A percentile compares a stretch with the other conserved stretches of the same genome.
phyloP scores from a whole-genome alignment of 495 filamentous ascomycete genomes.

The Xylaria venustula region DNA sequence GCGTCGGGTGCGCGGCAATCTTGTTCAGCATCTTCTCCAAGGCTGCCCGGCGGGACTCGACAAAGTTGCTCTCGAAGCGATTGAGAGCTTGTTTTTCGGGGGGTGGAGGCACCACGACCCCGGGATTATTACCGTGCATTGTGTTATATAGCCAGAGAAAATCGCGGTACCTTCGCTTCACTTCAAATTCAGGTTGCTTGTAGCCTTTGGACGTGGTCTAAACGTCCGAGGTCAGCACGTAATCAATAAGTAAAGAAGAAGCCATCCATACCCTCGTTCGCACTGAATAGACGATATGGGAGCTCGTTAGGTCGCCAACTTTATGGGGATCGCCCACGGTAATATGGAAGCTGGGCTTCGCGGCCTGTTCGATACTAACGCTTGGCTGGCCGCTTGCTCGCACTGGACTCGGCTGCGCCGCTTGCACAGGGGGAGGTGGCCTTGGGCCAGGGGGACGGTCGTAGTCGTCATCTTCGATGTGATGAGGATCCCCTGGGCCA shows the following conservation, averaged over 20 bases:
- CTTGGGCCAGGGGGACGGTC: constrained; percentile 50
- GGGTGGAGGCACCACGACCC: constrained; percentile 91
- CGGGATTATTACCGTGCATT: constrained; percentile 90
- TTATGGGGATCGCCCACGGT: constrained; percentile 95
- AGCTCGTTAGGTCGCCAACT: constrained; percentile 93
- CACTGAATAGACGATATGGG: constrained; percentile 96
- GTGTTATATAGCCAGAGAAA: constrained; percentile 97
- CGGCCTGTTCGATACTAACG: constrained; percentile 83
- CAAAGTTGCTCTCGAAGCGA: constrained; percentile 94
- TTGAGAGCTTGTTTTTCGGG: constrained; percentile 98
- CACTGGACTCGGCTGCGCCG: constrained; percentile 51
- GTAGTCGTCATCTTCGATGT: constrained; percentile 54
- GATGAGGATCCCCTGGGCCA: constrained; percentile 43
- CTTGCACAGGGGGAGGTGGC: constrained; percentile 73
- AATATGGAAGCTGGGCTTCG: constrained; percentile 89
- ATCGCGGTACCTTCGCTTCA: constrained; percentile 90
- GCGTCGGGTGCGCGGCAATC: constrained; percentile 80
- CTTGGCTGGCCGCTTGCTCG: constrained; percentile 72
- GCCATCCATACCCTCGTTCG: constrained; percentile 71
- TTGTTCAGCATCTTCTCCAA: constrained; percentile 97
- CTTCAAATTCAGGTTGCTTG: constrained; percentile 82
- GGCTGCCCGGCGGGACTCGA: constrained; percentile 85
- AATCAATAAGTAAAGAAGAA: neutral
- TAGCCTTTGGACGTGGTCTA: constrained; percentile 96
- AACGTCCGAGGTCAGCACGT: neutral